Evolutionary conservation across 257 asterid species (phyloP).

Genomic region (Fraxinus cuspidata): DNA sequence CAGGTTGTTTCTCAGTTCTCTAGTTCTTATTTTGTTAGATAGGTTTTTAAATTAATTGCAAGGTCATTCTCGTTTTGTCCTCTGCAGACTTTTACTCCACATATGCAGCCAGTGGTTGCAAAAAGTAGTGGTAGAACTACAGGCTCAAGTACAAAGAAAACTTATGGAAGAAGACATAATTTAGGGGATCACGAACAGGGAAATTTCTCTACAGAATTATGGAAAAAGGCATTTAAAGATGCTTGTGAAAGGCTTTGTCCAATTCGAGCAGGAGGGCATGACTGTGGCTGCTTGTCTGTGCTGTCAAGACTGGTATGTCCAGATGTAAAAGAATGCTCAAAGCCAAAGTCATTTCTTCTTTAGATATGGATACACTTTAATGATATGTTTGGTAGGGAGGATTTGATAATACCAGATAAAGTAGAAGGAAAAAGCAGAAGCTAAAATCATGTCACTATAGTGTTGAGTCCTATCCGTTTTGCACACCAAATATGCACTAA

Average conservation of each 20-base stretch:
- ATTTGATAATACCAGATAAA: neutral
- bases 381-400: neutral
- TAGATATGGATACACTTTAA: neutral
- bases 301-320: conserved; percentile 73
- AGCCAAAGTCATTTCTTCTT: neutral
- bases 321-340: conserved; percentile 13
- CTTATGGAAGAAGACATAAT: conserved; percentile 48
- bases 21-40: neutral
- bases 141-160: conserved; percentile 45
- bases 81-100: conserved; percentile 87
- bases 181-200: conserved; percentile 65
- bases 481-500: neutral
- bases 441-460: neutral
- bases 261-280: conserved; percentile 66
- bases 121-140: conserved; percentile 39
- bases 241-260: conserved; percentile 97
- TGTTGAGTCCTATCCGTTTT: too few relatives aligned
- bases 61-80: conserved; percentile 15
- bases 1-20: conserved; percentile 57
- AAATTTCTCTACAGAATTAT: conserved; percentile 67
- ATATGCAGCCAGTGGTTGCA: conserved; percentile 76
- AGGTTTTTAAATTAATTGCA: conserved; percentile 17
- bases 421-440: neutral
- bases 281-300: conserved; percentile 84
- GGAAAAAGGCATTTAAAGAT: conserved; percentile 94